Evolutionary conservation across 805 yeast species (phyloP).

Genomic region (fission yeast (Schizosaccharomyces pombe)): DNA sequence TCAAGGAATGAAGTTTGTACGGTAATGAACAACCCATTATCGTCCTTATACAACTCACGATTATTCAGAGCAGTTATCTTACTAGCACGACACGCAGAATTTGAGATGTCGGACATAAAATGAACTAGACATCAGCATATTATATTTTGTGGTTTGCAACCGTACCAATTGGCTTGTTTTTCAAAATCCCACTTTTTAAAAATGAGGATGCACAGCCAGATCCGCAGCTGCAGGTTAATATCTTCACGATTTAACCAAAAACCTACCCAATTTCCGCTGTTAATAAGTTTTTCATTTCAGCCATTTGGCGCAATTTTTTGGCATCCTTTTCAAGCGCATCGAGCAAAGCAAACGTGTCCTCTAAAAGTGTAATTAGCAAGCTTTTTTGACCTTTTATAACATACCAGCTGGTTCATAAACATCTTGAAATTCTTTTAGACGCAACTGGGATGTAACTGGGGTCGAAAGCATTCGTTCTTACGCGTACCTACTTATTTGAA

Average conservation of each 20-base stretch:
- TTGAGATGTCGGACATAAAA: not conserved
- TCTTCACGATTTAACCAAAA: not conserved
- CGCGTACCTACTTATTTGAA: not conserved
- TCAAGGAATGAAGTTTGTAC: not conserved
- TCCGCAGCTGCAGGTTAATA: not conserved
- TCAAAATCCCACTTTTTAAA: not conserved
- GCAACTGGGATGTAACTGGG: not conserved
- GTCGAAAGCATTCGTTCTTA: not conserved
- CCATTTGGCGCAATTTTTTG: not conserved
- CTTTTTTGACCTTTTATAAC: not conserved
- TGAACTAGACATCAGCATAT: not conserved
- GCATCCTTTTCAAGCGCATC: slow-evolving; percentile 5
- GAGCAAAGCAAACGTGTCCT: slow-evolving; percentile 4
- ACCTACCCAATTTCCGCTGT: slow-evolving; percentile 4
- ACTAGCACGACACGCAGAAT: not conserved
- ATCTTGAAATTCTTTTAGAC: not conserved
- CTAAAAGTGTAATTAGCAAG: not conserved
- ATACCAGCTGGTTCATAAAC: slow-evolving; percentile 4
- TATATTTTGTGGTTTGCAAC: not conserved
- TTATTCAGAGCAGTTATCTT: too few relatives aligned
- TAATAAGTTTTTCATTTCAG: not conserved
- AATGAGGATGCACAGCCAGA: slow-evolving; percentile 3
- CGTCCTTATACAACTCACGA: not conserved
- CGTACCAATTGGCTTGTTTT: not conserved
- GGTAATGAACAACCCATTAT: not conserved